Conservation (phyloP, 2,329 filamentous ascomycete genomes). For the Stachybotrys elegans region DNA sequence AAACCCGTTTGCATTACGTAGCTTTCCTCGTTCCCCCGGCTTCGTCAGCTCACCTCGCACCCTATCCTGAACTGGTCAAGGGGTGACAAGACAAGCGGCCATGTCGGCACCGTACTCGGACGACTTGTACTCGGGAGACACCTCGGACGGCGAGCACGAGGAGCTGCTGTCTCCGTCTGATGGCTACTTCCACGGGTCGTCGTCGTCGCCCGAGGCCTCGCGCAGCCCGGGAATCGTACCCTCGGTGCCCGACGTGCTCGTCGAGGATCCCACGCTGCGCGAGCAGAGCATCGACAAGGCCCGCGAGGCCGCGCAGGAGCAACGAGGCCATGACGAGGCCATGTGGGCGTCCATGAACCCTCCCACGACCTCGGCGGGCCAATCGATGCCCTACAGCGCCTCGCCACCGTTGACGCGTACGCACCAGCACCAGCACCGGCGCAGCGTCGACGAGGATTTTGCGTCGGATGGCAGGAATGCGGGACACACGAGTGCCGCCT, state of each 20-base stretch:
- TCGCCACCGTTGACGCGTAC: constrained; percentile 7
- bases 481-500: no score
- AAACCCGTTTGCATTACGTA: no score
- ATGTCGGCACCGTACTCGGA: constrained; percentile 45
- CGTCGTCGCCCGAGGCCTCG: constrained; percentile 18
- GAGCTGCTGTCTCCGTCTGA: constrained; percentile 44
- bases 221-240: constrained; percentile 30
- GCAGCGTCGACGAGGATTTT: constrained; percentile 20
- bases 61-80: constrained; percentile 1
- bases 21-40: no score
- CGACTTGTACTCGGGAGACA: constrained; percentile 38
- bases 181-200: constrained; percentile 44
- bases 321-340: no score
- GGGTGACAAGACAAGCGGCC: constrained; percentile 13
- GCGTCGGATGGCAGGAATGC: no score
- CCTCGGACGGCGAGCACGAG: constrained; percentile 28
- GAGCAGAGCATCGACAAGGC: constrained; percentile 34
- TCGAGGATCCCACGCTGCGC: constrained; percentile 42
- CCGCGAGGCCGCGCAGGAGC: constrained; percentile 38
- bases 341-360: no score
- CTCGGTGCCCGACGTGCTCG: constrained; percentile 41
- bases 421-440: constrained; percentile 13
- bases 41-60: constrained; percentile 6
- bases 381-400: neutral
- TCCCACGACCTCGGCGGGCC: neutral